phyloP scores from a whole-genome alignment of 2,329 filamentous ascomycete species.

The Lasiodiplodia hormozganensis region DNA sequence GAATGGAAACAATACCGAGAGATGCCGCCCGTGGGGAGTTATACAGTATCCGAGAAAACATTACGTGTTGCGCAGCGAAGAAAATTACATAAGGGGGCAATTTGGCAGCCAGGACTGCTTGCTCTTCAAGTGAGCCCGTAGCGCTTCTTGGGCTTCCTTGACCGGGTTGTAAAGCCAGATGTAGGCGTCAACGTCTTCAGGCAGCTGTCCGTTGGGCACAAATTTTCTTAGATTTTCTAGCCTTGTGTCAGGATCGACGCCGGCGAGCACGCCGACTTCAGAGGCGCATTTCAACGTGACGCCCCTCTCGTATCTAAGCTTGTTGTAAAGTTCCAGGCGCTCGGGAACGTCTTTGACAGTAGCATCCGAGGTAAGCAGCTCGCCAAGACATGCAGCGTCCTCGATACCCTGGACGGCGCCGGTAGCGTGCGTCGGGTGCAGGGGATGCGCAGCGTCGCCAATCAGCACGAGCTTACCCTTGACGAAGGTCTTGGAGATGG shows the following conservation, averaged over 20 bases:
- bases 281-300: conserved; percentile 30
- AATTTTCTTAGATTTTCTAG: conserved; percentile 23
- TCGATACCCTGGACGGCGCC: conserved; percentile 32
- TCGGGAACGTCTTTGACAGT: conserved; percentile 15
- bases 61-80: not conserved
- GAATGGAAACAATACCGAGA: not conserved
- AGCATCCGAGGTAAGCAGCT: conserved; percentile 29
- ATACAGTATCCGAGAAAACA: not conserved
- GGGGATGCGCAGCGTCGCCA: conserved; percentile 31
- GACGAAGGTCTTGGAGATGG: conserved; percentile 2
- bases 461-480: conserved; percentile 29
- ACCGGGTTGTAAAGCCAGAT: conserved; percentile 28
- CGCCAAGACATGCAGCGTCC: conserved; percentile 31
- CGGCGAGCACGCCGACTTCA: conserved; percentile 14
- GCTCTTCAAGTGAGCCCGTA: not conserved
- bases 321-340: conserved; percentile 30
- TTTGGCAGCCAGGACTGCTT: conserved; percentile 3
- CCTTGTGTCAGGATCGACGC: conserved; percentile 4
- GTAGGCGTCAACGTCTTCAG: conserved; percentile 24
- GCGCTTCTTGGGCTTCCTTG: conserved; percentile 20
- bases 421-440: conserved; percentile 28
- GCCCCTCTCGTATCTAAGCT: conserved; percentile 29
- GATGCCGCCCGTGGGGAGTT: not conserved
- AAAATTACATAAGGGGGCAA: conserved; percentile 8
- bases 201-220: conserved; percentile 24